Evolutionary conservation across 2,329 filamentous ascomycete species (phyloP), one percentile per base, ranked within the genome.

Genomic region (Penicillium thymicola): DNA sequence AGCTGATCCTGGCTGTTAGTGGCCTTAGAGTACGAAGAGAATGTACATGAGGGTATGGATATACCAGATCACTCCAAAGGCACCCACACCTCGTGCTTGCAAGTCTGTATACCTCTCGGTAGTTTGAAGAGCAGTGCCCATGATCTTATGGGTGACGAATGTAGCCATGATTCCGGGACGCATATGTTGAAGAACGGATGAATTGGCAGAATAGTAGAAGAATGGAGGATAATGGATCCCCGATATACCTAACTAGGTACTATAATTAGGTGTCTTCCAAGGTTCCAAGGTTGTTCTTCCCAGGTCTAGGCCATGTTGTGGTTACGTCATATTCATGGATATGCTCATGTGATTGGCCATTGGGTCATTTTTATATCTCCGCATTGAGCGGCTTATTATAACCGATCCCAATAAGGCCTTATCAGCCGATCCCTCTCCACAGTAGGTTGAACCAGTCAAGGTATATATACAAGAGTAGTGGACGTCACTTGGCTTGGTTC

Each of bases 1-100:
- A 56, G 27, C 54, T 56, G 27, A 16, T 40, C 2, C 13, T 37
- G 11, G 14, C 4, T n/a, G 45, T 56, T n/a, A 56, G 48, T 27
- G 14, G 4, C 8, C 13, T 23, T 23, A 21, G 16, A 27, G 16
- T 40, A 38, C 38, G 18, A 38, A 13, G 11, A n/a, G 2, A 8
- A 16, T 16, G 21, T 10, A 30, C 7, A 23, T 10, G 9, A 42
- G 28, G 40, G n/a, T n/a, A n/a, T n/a, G 13, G 11, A 45, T 18
- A 28, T 41, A 56, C 54, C 54, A 56, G 4, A 56, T 56, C 3
- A 46, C 16, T 10, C 54, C 54, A 41, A 25, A 52, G n/a, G 40
- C 23, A 18, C 54, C 54, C 10, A 44, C 8, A 8, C 28, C 36
- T 41, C 16, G 42, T 21, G 42, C 25, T 42, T 56, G 14, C 14